Conservation (phyloP, 208 protist species). For the Wallacemonas rigidus region DNA sequence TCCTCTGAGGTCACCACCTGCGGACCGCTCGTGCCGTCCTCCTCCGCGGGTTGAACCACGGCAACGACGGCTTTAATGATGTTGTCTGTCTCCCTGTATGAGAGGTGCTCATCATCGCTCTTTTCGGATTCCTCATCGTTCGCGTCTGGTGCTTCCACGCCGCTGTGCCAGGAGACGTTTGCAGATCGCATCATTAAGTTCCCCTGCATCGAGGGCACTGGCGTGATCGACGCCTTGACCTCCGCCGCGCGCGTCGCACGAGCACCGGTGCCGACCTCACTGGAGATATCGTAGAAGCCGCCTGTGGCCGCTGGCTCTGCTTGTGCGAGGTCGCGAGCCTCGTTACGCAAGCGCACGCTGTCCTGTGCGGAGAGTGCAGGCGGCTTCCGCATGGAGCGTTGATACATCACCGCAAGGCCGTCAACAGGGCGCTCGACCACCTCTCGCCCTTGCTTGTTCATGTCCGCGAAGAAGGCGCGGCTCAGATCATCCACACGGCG, state of each 20-base stretch:
- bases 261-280: not conserved
- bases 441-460: constrained; percentile 7
- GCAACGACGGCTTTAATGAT: constrained; percentile 3
- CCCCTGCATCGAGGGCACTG: not conserved
- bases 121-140: not conserved
- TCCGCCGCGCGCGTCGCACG: not conserved
- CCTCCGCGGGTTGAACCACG: not conserved
- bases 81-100: not conserved
- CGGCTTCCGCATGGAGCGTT: constrained; percentile 6
- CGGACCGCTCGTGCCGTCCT: not conserved
- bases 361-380: not conserved
- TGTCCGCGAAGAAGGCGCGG: constrained; percentile 8
- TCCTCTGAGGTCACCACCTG: not conserved
- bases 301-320: not conserved
- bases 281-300: constrained; percentile 10
- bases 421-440: not conserved
- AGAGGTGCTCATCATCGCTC: not conserved
- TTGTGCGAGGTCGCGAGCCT: not conserved
- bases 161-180: constrained; percentile 15
- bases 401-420: constrained; percentile 14
- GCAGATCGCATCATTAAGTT: not conserved
- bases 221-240: not conserved
- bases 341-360: constrained; percentile 7
- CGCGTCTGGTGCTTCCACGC: not conserved
- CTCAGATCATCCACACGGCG: constrained; percentile 5